phyloP scores from a whole-genome alignment of 495 filamentous ascomycete genomes.

The Xylaria palmicola region DNA sequence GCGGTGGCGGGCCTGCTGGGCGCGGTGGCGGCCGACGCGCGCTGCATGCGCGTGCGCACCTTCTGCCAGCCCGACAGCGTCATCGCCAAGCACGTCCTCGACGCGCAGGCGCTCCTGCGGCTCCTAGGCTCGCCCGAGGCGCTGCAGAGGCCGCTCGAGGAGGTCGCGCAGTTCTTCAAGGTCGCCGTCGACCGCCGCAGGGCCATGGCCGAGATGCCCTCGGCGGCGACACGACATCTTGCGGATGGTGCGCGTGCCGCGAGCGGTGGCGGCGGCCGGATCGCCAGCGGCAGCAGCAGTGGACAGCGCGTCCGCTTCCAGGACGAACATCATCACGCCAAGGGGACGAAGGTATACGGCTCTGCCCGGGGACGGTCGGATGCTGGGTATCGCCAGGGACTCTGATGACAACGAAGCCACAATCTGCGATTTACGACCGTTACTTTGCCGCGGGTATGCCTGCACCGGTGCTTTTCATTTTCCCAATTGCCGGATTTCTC shows the following conservation, averaged over 20 bases:
- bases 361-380: not conserved
- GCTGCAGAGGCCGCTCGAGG: constrained; percentile 36
- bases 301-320: constrained; percentile 10
- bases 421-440: too few relatives aligned
- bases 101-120: constrained; percentile 38
- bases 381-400: too few relatives aligned
- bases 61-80: constrained; percentile 49
- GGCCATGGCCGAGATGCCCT: not conserved
- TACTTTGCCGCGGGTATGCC: too few relatives aligned
- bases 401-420: too few relatives aligned
- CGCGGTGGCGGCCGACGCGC: constrained; percentile 40
- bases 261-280: not conserved
- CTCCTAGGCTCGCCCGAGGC: constrained; percentile 32
- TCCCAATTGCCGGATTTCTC: too few relatives aligned
- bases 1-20: constrained; percentile 36
- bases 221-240: not conserved
- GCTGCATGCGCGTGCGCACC: constrained; percentile 40
- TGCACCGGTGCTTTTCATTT: too few relatives aligned
- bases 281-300: not conserved
- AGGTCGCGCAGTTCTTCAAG: constrained; percentile 40
- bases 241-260: too few relatives aligned
- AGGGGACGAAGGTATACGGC: not conserved
- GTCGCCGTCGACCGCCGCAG: constrained; percentile 28
- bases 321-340: not conserved
- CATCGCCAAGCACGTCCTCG: constrained; percentile 47